Evolutionary conservation across 2,329 filamentous ascomycete species (phyloP).

Genomic region (Plectosphaerella plurivora): DNA sequence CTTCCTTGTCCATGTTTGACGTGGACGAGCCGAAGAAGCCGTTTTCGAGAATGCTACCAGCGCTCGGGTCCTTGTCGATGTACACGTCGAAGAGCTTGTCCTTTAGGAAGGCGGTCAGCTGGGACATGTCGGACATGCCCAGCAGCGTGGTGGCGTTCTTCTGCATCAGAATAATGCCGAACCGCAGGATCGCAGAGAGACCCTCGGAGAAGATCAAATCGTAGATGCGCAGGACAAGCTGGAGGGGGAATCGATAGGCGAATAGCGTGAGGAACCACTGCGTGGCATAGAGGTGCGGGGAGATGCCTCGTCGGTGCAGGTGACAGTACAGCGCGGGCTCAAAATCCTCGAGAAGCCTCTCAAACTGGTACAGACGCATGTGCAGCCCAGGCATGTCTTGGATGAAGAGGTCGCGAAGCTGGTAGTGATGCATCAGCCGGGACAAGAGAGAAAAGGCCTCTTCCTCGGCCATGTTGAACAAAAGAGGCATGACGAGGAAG

Average conservation of each 20-base stretch:
- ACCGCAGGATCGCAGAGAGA: conserved; percentile 87
- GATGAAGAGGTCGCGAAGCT: conserved; percentile 86
- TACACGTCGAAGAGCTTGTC: conserved; percentile 95
- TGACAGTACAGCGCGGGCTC: conserved; percentile 95
- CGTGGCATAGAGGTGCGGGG: conserved; percentile 89
- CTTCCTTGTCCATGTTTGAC: conserved; percentile 85
- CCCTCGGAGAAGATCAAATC: conserved; percentile 93
- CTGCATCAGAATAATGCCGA: conserved; percentile 93
- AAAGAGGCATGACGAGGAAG: conserved; percentile 90
- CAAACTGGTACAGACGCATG: conserved; percentile 90
- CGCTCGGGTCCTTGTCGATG: conserved; percentile 88
- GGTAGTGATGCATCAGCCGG: conserved; percentile 94
- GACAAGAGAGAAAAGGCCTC: conserved; percentile 94
- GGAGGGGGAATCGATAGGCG: conserved; percentile 92
- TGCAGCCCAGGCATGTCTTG: conserved; percentile 96
- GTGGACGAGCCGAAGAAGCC: conserved; percentile 95
- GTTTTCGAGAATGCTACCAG: conserved; percentile 89
- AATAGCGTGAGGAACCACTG: conserved; percentile 99
- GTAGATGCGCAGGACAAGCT: conserved; percentile 93
- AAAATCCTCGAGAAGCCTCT: conserved; percentile 85
- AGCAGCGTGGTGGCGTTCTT: conserved; percentile 80
- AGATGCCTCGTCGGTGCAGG: conserved; percentile 80
- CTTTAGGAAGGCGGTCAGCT: conserved; percentile 84
- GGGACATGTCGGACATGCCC: conserved; percentile 84
- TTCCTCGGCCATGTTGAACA: conserved; percentile 98